Conservation (phyloP, 1,284 basidiomycete species). For the Marasmius fiardii region DNA sequence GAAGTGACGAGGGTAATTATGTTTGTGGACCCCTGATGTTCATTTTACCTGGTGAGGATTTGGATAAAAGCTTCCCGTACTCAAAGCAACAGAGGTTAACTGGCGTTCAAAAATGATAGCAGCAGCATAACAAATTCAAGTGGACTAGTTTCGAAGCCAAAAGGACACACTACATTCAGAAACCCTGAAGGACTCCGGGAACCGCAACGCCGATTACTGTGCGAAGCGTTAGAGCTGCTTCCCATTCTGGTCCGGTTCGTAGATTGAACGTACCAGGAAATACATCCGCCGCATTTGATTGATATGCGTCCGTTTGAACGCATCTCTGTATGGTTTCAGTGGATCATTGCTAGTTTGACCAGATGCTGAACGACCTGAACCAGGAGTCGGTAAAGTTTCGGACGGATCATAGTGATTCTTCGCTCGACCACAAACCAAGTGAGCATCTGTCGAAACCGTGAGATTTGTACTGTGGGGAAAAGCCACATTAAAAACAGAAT, state of each 20-base stretch:
- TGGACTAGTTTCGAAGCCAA: too few relatives aligned
- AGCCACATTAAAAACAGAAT: neutral
- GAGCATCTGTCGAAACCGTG: constrained; percentile 34
- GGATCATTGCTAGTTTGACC: constrained; percentile 3
- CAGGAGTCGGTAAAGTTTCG: constrained; percentile 2
- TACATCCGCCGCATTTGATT: constrained; percentile 8
- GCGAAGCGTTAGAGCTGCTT: neutral
- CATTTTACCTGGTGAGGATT: too few relatives aligned
- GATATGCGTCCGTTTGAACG: constrained; percentile 5
- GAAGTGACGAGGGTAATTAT: too few relatives aligned
- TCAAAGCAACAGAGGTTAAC: too few relatives aligned
- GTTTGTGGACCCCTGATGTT: too few relatives aligned
- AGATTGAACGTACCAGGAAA: constrained; percentile 7
- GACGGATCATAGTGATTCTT: constrained; percentile 48
- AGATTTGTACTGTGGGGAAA: too few relatives aligned
- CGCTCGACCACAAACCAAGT: constrained; percentile 47
- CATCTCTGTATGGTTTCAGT: constrained; percentile 6
- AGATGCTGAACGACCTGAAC: neutral
- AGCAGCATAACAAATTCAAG: too few relatives aligned
- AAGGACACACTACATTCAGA: too few relatives aligned
- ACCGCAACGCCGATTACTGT: too few relatives aligned
- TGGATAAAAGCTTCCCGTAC: too few relatives aligned
- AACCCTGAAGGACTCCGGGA: too few relatives aligned
- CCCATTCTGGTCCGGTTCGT: neutral
- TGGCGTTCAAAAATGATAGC: too few relatives aligned